Evolutionary conservation across 225 moss, liverwort and hornwort genomes (phyloP), one percentile per base, ranked within the genome.

Genomic region (Bryoerythrophyllum caledonicum): DNA sequence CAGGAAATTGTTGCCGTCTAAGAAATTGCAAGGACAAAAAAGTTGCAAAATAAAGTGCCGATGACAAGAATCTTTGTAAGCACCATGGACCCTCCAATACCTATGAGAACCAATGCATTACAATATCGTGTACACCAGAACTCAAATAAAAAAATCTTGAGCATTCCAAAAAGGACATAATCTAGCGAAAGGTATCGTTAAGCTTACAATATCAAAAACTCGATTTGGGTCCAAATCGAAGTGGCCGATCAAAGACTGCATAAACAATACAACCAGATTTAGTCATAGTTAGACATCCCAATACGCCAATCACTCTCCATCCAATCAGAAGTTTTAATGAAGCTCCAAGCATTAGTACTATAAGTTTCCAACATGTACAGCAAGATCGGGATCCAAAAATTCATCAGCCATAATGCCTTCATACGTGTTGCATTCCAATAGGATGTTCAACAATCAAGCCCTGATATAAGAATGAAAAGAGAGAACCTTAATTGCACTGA

Each of bases 191-290:
- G 64, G 60, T 72, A 74, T 44, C 53, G n/a, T 37, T 55, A 27
- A 64, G 88, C 96, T 92, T 81, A 97, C 96, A 74, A 97, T 94
- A 82, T 97, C 96, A 89, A 97, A 97, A 76, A 97, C 94, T 63
- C 96, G 94, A 76, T 97, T 97, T 66, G 96, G 96, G 77, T 97
- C 96, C 66, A 97, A 82, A 82, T 97, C 96, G 56, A 97, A 97
- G 71, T 97, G 96, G 51, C 96, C 96, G 74, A 97, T 97, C 73
- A 97, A 83, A 66, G 96, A 97, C 96, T 97, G 96, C 81, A 67
- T 44, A 85, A 71, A 83, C 49, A 15, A 43, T 17, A 46, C 49
- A 68, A 76, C 34, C 44, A 40, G 73, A 68, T n/a, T 84, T 38
- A 71, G 63, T 67, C 78, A 46, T 16, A 27, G 5, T 67, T 44